Percentiles rank a stretch among this genome's conserved stretches.
phyloP scores from a whole-genome alignment of 305 asterid species.

The Euphrasia arctica region DNA sequence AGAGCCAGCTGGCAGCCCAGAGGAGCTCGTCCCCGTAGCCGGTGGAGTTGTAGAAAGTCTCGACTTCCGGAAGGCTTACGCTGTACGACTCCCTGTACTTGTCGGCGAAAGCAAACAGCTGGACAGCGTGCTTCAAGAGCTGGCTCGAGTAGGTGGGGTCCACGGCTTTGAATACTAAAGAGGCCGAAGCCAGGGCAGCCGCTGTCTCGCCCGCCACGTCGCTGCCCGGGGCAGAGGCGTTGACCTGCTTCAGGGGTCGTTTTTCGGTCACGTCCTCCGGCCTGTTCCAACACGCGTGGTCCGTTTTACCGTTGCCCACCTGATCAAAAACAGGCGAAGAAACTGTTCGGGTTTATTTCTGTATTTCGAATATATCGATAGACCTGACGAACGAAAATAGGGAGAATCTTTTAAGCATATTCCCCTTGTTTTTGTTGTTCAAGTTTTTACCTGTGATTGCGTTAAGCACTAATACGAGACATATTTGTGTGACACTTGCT shows the following conservation, averaged over 20 bases:
- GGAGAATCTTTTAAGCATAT: too few relatives aligned
- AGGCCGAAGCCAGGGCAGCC: slow-evolving; percentile 84
- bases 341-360: too few relatives aligned
- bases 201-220: slow-evolving; percentile 86
- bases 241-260: slow-evolving; percentile 63
- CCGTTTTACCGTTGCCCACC: slow-evolving; percentile 66
- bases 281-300: slow-evolving; percentile 74
- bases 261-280: slow-evolving; percentile 61
- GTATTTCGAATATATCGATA: too few relatives aligned
- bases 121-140: slow-evolving; percentile 66
- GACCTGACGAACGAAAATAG: too few relatives aligned
- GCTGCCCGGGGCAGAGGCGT: slow-evolving; percentile 54
- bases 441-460: too few relatives aligned
- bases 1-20: slow-evolving; percentile 94
- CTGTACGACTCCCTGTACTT: slow-evolving; percentile 52
- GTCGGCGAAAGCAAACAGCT: slow-evolving; percentile 67
- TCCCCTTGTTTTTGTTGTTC: too few relatives aligned
- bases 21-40: slow-evolving; percentile 89
- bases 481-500: too few relatives aligned
- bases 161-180: slow-evolving; percentile 51
- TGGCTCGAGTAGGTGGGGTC: slow-evolving; percentile 47
- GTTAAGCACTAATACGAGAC: too few relatives aligned
- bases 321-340: slow-evolving; percentile 21
- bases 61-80: slow-evolving; percentile 53
- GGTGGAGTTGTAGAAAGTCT: slow-evolving; percentile 62